Conservation (phyloP, 2,329 filamentous ascomycete genomes). For the Calonectria naviculata region DNA sequence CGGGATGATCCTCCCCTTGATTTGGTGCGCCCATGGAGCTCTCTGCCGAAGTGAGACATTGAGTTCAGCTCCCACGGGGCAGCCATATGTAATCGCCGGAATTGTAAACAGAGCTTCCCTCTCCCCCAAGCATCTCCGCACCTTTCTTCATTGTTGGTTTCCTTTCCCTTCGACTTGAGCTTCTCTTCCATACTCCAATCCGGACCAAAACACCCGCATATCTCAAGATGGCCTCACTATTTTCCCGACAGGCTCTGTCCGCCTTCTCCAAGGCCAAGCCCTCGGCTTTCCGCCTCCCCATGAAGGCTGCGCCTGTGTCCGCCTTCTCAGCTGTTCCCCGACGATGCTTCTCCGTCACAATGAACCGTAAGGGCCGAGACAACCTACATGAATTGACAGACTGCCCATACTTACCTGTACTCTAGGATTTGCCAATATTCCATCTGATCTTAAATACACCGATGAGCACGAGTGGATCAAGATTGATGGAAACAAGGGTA, state of each 20-base stretch:
- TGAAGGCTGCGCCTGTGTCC: constrained; percentile 27
- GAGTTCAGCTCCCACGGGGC: background rate
- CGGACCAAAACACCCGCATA: background rate
- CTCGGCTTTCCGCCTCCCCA: constrained; percentile 31
- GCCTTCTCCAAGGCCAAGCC: constrained; percentile 36
- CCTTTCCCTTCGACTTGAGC: background rate
- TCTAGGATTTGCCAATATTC: background rate
- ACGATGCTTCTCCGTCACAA: constrained; percentile 39
- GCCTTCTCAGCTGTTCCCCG: constrained; percentile 28
- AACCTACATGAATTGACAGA: no score
- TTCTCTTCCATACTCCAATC: background rate
- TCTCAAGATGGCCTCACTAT: constrained; percentile 36
- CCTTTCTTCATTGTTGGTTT: background rate
- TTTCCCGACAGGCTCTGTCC: constrained; percentile 39
- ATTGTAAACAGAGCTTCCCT: background rate
- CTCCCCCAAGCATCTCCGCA: background rate
- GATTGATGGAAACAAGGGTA: constrained; percentile 72
- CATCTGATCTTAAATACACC: constrained; percentile 67
- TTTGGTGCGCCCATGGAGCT: background rate
- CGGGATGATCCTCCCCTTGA: background rate
- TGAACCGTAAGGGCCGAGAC: constrained; percentile 27
- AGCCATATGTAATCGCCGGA: constrained; percentile 4
- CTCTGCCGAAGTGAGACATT: constrained; percentile 6
- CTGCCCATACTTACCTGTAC: background rate
- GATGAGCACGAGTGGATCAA: constrained; percentile 96